A percentile compares a stretch with the other conserved stretches of the same genome.
phyloP scores from a whole-genome alignment of 495 filamentous ascomycete genomes.

The Aspergillus diversus region DNA sequence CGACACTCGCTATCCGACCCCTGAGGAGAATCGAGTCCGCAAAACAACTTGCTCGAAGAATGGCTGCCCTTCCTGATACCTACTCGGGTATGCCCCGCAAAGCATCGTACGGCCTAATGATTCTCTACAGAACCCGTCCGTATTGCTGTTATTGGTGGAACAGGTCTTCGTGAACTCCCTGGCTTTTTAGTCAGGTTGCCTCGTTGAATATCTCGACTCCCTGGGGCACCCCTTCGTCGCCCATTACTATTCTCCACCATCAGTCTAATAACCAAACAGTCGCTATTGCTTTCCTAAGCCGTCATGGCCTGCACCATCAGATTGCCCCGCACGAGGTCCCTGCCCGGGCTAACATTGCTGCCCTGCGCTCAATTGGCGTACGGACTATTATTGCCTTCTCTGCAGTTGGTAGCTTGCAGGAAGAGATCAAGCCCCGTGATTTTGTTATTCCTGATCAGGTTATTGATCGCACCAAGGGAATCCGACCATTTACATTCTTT shows the following conservation, averaged over 20 bases:
- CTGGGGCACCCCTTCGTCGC: conserved; percentile 91
- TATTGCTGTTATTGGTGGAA: conserved; percentile 97
- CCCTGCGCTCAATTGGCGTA: conserved; percentile 85
- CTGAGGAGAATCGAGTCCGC: conserved; percentile 41
- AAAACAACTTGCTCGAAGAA: conserved; percentile 47
- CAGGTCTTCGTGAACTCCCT: conserved; percentile 74
- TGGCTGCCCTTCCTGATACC: conserved; percentile 59
- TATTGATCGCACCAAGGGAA: conserved; percentile 96
- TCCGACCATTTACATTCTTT: conserved; percentile 93
- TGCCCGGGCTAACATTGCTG: conserved; percentile 91
- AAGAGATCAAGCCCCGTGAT: conserved; percentile 90
- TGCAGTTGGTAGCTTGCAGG: conserved; percentile 89
- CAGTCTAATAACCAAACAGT: conserved; percentile 58
- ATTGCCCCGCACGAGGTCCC: conserved; percentile 91
- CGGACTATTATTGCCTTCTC: conserved; percentile 90
- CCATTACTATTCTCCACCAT: conserved; percentile 88
- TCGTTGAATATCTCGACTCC: conserved; percentile 73
- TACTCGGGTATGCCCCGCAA: conserved; percentile 52
- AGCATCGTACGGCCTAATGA: no score
- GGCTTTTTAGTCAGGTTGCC: conserved; percentile 83
- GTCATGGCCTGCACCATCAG: conserved; percentile 87
- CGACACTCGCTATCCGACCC: conserved; percentile 33
- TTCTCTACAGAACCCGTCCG: conserved; percentile 66
- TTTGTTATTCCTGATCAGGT: conserved; percentile 96
- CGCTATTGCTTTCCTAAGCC: conserved; percentile 90